Base-by-base conservation (phyloP, 2,329 filamentous ascomycete genomes). In the Rasamsonia emersonii region DNA sequence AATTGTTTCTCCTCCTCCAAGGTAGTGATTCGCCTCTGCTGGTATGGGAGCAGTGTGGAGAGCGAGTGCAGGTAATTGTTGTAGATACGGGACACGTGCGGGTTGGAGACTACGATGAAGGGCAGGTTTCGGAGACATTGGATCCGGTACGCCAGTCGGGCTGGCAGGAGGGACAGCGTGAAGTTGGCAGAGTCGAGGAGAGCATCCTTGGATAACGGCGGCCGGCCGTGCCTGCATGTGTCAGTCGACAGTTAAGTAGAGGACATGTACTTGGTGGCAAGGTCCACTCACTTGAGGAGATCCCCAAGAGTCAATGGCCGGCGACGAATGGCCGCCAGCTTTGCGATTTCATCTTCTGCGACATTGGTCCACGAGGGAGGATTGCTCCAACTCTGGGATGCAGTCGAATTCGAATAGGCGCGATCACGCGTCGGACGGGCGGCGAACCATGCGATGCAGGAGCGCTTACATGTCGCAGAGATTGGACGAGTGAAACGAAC, bases 51-150 rank as follows among this genome's bases (percentile, higher is more conserved):
- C 10, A 98, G 71, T 1, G 86, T 93, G 2, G 84, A 89, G 13
- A 98, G 68, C 2, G 86, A 94, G 60, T 95, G 88, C 26, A 93
- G 70, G 59, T 98, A 98, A 61, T 95, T 96, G 60, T 84, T 79
- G 68, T 96, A 94, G 43, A 98, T 98, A 49, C 82, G 80, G 16
- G 81, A 83, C 46, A 98, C 86, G 55, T 95, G 86, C 1, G 86
- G 85, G 55, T 98, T 96, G n/a, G 89, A 88, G 16, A 98, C 91
- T 34, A 98, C 89, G 43, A 98, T 96, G 60, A 89, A 98, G 0
- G 91, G 91, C 6, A 98, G 75, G 54, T 93, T 94, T 42, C 88
- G 81, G 11, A 98, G 70, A 25, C 86, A 86, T 57, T 94, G 84
- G 43, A 98, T 93, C 35, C 91, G 85, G 56, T 93, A 86, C 16